Base-by-base conservation (phyloP, 1,284 basidiomycete genomes). In the Termitomyces sp. region DNA sequence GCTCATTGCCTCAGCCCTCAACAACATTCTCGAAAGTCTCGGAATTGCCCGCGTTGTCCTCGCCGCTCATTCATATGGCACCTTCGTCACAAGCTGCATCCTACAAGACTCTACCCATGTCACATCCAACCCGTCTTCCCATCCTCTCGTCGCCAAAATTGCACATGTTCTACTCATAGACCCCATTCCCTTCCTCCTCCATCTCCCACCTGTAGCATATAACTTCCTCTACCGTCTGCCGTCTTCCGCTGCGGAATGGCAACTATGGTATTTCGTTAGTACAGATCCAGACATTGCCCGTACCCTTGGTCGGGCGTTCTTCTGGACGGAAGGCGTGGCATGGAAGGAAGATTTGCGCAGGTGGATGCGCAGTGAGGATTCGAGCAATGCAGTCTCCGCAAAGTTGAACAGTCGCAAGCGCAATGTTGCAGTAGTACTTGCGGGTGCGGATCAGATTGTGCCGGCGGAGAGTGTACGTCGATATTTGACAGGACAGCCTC, bases 181-280 rank as follows among this genome's bases (percentile, higher is more conserved):
- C 64, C 84, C 83, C 2, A 81, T 86, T 41, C 80, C 82, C 0
- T 75, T 86, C 57, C 68, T 86, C 0, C 72, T 86, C 7, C 81
- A 84, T 66, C 73, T 79, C 30, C 80, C 83, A 0, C 59, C 75
- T 10, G 77, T 85, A 37, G 81, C 83, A 14, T 77, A 75, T 65
- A 86, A 85, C 64, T 86, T 86, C 57, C 68, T 86, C 35, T 84
- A 86, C 66, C 77, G 84, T 11, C 13, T 58, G 0, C 83, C 84
- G 1, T 57, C 58, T 19, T 54, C 60, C 1, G 80, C 81, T 37
- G 80, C 82, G 60, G 80, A 86, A 58, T 84, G 81, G 80, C 72
- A 83, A 65, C 59, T 86, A 52, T 86, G 81, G 80, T 86, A 81
- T 62, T 85, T 86, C 57, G 75, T 83, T 16, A 78, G 76, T 46